Evolutionary conservation across 305 asterid species (phyloP), one percentile per base, ranked within the genome.

Genomic region (Solanum aculeatissimum): DNA sequence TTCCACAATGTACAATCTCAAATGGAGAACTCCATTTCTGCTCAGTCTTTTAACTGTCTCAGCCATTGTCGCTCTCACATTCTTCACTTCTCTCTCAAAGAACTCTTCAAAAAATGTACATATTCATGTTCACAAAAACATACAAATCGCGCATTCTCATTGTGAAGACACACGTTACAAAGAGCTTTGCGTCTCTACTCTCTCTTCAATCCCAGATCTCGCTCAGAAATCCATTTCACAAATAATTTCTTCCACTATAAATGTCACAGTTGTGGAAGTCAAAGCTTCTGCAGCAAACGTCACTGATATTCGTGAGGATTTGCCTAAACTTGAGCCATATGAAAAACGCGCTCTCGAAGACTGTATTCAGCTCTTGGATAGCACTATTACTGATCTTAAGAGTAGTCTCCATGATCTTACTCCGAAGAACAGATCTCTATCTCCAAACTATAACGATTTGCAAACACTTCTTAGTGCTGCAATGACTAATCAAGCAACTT

Each of bases 401-500:
- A 71, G 51, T 0, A 89, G 91, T 65, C 84, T 91, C 42, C 10
- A 87, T 29, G 97, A 92, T 43, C 88, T 94, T 12, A 77, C 91
- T 10, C 77, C 86, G 0, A 29, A 80, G 29, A 78, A 81, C 23
- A 80, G 54, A 3, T 23, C 85, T 43, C 29, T 18, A 8, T 82
- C 92, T 6, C 12, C 29, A 25, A 87, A 77, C 15, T 92, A 90
- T 85, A 83, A 86, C 87, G 93, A 93, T 27, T 45, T 95, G 18
- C 91, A 89, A 85, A 94, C 98, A 43, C 91, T 95, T 54, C 90
- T 95, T 53, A 95, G 98, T 85, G 98, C 93, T 80, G 95, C 96
- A n/a, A 95, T 95, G 95, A 95, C 98, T 19, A 95, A 94, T 72
- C 98, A 93, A 90, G 63, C 85, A 90, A 95, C 98, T 21, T 95